phyloP scores from a whole-genome alignment of 441 rosid genomes.

The Sinapis alba region DNA sequence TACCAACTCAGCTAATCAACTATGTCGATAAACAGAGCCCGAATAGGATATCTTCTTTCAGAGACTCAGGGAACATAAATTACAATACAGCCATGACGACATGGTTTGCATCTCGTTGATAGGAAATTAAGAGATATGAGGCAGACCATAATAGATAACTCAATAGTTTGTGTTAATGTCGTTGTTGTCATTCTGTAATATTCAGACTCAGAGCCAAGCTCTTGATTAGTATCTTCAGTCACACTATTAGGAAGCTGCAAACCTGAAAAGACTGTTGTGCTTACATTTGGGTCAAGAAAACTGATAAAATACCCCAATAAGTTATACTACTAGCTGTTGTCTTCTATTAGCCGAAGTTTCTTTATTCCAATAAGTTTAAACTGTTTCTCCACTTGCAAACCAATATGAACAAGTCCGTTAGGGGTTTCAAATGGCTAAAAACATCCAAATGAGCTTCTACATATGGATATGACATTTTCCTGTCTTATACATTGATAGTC shows the following conservation, averaged over 20 bases:
- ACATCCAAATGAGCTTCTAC: no score
- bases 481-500: no score
- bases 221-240: background rate
- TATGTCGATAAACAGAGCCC: no score
- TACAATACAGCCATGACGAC: no score
- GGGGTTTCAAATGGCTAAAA: no score
- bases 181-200: background rate
- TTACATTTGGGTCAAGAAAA: background rate
- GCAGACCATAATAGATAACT: background rate
- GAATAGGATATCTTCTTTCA: no score
- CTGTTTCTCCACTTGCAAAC: background rate
- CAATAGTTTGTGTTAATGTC: background rate
- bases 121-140: background rate
- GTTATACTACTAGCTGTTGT: background rate
- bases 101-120: no score
- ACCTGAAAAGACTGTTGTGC: background rate
- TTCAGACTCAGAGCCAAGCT: background rate
- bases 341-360: background rate
- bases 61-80: no score
- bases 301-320: slow-evolving; percentile 16
- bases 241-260: background rate
- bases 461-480: no score
- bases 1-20: no score
- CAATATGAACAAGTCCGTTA: background rate
- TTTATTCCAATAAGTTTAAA: background rate